Percentiles rank a stretch among this genome's conserved stretches.
phyloP scores from a whole-genome alignment of 1,284 basidiomycete species.

The Volvariella volvacea region DNA sequence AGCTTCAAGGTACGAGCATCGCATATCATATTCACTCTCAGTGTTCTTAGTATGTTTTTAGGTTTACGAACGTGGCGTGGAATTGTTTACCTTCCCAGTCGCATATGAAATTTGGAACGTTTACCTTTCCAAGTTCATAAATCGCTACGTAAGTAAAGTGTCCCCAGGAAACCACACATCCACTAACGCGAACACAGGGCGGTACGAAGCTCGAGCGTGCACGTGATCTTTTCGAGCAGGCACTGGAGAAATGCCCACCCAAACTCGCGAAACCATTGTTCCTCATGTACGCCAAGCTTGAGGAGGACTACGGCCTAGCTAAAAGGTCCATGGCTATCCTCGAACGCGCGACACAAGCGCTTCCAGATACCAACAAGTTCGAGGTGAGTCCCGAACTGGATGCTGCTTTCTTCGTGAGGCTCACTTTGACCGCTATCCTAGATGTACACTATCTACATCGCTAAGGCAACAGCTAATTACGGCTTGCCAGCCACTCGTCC shows the following conservation, averaged over 20 bases:
- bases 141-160: constrained; percentile 74
- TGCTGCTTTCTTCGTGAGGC: constrained; percentile 1
- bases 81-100: constrained; percentile 96
- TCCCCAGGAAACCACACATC: not conserved
- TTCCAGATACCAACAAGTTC: constrained; percentile 89
- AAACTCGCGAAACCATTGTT: constrained; percentile 95
- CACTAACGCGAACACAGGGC: constrained; percentile 41
- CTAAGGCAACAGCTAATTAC: constrained; percentile 93
- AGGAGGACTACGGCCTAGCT: constrained; percentile 93
- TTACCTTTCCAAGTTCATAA: constrained; percentile 95
- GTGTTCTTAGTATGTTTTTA: constrained; percentile 18
- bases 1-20: constrained; percentile 76
- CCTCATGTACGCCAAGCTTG: constrained; percentile 91
- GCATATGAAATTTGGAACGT: constrained; percentile 99
- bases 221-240: constrained; percentile 96
- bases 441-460: constrained; percentile 98
- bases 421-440: constrained; percentile 22
- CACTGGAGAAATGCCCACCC: constrained; percentile 90
- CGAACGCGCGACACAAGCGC: constrained; percentile 85
- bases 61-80: constrained; percentile 97
- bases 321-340: constrained; percentile 96
- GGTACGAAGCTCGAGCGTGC: constrained; percentile 93
- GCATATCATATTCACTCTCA: constrained; percentile 5
- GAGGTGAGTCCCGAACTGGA: constrained; percentile 64
- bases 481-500: constrained; percentile 94